Percentiles rank a stretch among this genome's conserved stretches.
phyloP scores from a whole-genome alignment of 2,329 filamentous ascomycete genomes.

The Nemania sp. region DNA sequence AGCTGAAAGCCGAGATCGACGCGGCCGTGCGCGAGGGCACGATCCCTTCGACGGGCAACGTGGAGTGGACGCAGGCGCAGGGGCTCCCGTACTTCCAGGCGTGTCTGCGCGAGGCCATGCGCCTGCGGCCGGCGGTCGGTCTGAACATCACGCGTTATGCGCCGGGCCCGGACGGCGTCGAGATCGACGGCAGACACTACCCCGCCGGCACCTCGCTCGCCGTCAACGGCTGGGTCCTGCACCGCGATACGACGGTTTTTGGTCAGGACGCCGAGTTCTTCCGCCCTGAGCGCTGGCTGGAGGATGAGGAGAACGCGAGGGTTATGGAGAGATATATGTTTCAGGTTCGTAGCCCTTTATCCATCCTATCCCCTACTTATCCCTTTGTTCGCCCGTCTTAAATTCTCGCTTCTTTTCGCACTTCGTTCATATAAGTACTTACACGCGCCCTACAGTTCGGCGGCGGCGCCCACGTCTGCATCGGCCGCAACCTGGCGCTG shows the following conservation, averaged over 20 bases:
- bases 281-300: constrained; percentile 59
- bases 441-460: constrained; percentile 51
- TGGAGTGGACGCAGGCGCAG: constrained; percentile 54
- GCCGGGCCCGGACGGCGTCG: constrained; percentile 52
- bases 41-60: constrained; percentile 46
- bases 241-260: constrained; percentile 52
- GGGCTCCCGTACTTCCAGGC: constrained; percentile 58
- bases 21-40: constrained; percentile 42
- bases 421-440: too few relatives aligned
- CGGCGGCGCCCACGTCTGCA: constrained; percentile 57
- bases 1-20: constrained; percentile 49
- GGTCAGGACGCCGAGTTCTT: constrained; percentile 56
- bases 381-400: neutral
- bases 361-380: neutral
- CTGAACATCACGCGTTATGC: constrained; percentile 57
- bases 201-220: constrained; percentile 57
- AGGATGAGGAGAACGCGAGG: constrained; percentile 47
- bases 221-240: constrained; percentile 58
- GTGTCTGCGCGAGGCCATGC: constrained; percentile 59
- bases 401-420: too few relatives aligned
- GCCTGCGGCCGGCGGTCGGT: constrained; percentile 58
- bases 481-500: constrained; percentile 57
- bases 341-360: constrained; percentile 49
- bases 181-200: constrained; percentile 54
- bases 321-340: constrained; percentile 60